Evolutionary conservation across 2,329 filamentous ascomycete species (phyloP), one percentile per base, ranked within the genome.

Genomic region (Penicillium sp.): DNA sequence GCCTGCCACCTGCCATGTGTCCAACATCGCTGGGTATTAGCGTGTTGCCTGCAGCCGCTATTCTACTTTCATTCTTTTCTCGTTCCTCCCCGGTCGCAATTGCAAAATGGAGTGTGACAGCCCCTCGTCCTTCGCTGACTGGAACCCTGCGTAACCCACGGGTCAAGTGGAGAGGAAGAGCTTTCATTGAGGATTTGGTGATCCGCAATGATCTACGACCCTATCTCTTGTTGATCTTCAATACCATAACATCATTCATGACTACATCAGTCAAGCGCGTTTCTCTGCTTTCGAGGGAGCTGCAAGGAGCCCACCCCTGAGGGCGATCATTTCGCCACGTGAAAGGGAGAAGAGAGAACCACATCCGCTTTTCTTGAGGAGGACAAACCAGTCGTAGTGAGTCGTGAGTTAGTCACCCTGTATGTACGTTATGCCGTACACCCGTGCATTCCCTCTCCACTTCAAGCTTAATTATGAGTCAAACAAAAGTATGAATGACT

Each of bases 1-100:
- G 19, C 19, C 35, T 51, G 63, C 63, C 63, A 66, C 19, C 35
- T 51, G 63, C 63, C 63, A 66, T 66, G 63, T 66, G 63, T 61
- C 53, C 56, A 60, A 62, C 63, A 47, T 60, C 52, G 53, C 55
- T 50, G 33, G 39, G 56, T 50, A 31, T 58, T 62, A 58, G 60
- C 60, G 60, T 58, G 51, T 52, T 36, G 49, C 19, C 55, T 39
- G 33, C 47, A 39, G 33, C 35, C 49, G 31, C 40, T 41, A 43
- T 43, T 14, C 50, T 33, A 31, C 51, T 54, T 54, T 41, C 37
- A 53, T 35, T 43, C 50, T 53, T 16, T 14, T 31, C 40, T 27
- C 50, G 10, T 33, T 54, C 36, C 50, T 49, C 56, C 56, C 56
- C 56, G 56, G 50, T 41, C 44, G 51, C 41, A 36, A 44, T 18